phyloP scores from a whole-genome alignment of 2,329 filamentous ascomycete species.

The Cordyceps cateniannulata region DNA sequence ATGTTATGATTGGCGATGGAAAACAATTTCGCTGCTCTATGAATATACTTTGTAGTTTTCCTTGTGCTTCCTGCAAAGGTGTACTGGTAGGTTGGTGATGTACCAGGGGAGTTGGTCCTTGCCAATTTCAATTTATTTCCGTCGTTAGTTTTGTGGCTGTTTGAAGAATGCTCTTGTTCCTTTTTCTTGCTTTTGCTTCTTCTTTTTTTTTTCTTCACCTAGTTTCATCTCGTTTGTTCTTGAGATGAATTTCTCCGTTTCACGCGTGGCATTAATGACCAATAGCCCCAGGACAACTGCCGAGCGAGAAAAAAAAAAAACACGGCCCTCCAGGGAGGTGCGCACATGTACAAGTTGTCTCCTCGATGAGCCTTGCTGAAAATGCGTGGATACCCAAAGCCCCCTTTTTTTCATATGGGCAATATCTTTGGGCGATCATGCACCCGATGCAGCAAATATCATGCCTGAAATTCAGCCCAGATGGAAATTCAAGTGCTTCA shows the following conservation, averaged over 20 bases:
- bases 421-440: too few relatives aligned
- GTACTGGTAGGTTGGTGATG: background rate
- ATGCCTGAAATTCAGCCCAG: too few relatives aligned
- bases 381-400: background rate
- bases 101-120: background rate
- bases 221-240: background rate
- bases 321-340: too few relatives aligned
- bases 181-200: background rate
- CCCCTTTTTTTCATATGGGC: too few relatives aligned
- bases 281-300: background rate
- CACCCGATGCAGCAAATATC: too few relatives aligned
- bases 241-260: background rate
- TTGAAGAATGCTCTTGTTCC: background rate
- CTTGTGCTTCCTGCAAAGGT: background rate
- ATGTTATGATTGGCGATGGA: too few relatives aligned
- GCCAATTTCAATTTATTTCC: background rate
- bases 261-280: too few relatives aligned
- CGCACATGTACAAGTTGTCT: background rate
- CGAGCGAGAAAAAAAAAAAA: conserved; percentile 3
- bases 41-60: background rate
- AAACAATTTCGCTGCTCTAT: too few relatives aligned
- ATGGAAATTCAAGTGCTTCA: too few relatives aligned
- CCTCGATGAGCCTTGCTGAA: background rate
- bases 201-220: background rate
- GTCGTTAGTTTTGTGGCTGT: background rate